Percentiles rank a stretch among this genome's conserved stretches.
These are phyloP conservation scores for Cordyceps tenuipes DNA, from an alignment of 2,329 filamentous ascomycete species.

Conservation along the genomic window DNA sequence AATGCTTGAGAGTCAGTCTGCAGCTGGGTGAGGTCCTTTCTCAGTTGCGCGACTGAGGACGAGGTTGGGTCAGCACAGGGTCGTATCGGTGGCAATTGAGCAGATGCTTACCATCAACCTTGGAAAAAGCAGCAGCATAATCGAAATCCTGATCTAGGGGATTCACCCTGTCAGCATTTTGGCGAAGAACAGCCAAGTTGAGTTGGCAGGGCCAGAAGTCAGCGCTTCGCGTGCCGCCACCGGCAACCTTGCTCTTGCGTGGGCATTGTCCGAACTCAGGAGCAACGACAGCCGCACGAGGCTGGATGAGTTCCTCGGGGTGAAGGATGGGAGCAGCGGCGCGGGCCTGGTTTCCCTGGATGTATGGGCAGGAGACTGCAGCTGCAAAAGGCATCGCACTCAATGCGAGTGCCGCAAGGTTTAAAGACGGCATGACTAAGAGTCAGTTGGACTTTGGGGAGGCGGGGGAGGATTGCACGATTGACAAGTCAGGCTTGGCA, in stretches of 20 bases:
- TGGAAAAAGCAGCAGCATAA: slow-evolving; percentile 65
- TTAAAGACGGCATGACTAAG: background rate
- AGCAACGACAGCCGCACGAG: background rate
- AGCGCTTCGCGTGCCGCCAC: slow-evolving; percentile 57
- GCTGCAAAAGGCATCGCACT: background rate
- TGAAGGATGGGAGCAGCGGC: background rate
- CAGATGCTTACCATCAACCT: slow-evolving; percentile 33
- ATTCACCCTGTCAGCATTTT: slow-evolving; percentile 56
- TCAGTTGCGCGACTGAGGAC: slow-evolving; percentile 50
- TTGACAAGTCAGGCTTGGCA: background rate
- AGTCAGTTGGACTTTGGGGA: background rate
- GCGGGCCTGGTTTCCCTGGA: slow-evolving; percentile 6
- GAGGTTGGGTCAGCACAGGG: background rate
- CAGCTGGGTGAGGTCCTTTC: slow-evolving; percentile 60
- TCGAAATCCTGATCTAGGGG: slow-evolving; percentile 60
- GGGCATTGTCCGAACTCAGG: slow-evolving; percentile 9
- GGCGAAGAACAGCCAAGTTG: slow-evolving; percentile 63
- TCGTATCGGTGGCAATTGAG: background rate
- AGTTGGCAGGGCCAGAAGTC: slow-evolving; percentile 71
- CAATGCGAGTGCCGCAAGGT: slow-evolving; percentile 5
- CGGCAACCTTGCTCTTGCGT: slow-evolving; percentile 33
- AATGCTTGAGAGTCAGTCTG: slow-evolving; percentile 74
- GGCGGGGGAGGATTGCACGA: background rate
- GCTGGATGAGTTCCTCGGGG: slow-evolving; percentile 7
- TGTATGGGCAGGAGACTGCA: slow-evolving; percentile 8